phyloP scores from a whole-genome alignment of 495 filamentous ascomycete genomes.

The Neurospora sp. region DNA sequence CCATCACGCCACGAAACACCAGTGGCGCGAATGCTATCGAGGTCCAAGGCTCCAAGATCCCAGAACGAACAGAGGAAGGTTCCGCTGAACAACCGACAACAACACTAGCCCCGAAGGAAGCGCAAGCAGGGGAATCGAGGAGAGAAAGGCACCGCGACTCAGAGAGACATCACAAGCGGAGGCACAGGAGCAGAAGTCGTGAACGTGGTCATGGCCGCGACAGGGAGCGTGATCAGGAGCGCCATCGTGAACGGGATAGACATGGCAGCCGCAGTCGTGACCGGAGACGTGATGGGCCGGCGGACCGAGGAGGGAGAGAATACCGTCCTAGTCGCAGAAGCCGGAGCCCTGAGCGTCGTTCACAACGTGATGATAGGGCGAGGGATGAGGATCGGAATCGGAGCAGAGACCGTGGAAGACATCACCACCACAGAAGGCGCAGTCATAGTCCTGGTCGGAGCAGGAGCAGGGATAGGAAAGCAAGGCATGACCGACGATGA shows the following conservation, averaged over 20 bases:
- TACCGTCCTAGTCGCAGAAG: conserved; percentile 15
- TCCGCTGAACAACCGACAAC: neutral
- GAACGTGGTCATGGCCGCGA: conserved; percentile 10
- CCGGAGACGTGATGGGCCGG: conserved; percentile 9
- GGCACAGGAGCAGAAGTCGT: conserved; percentile 24
- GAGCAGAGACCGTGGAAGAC: conserved; percentile 4
- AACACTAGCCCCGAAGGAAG: conserved; percentile 3
- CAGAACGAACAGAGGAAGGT: conserved; percentile 8
- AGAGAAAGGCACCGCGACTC: conserved; percentile 20
- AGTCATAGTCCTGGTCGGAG: conserved; percentile 17
- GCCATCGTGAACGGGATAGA: conserved; percentile 13
- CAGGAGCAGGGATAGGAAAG: conserved; percentile 12
- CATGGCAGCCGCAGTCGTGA: conserved; percentile 31
- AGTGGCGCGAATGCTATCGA: conserved; percentile 42
- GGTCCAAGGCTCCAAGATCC: conserved; percentile 20
- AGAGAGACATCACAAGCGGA: conserved; percentile 25
- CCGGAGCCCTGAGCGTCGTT: conserved; percentile 16
- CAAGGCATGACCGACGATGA: neutral
- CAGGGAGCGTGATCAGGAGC: conserved; percentile 7
- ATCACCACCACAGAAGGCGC: conserved; percentile 3
- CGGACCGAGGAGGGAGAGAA: conserved; percentile 4
- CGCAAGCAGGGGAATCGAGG: conserved; percentile 11
- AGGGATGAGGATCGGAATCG: conserved; percentile 8
- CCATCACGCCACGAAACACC: conserved; percentile 43
- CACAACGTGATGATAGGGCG: conserved; percentile 5